phyloP scores from a whole-genome alignment of 805 yeast genomes.

The Barnettozyma sp. region DNA sequence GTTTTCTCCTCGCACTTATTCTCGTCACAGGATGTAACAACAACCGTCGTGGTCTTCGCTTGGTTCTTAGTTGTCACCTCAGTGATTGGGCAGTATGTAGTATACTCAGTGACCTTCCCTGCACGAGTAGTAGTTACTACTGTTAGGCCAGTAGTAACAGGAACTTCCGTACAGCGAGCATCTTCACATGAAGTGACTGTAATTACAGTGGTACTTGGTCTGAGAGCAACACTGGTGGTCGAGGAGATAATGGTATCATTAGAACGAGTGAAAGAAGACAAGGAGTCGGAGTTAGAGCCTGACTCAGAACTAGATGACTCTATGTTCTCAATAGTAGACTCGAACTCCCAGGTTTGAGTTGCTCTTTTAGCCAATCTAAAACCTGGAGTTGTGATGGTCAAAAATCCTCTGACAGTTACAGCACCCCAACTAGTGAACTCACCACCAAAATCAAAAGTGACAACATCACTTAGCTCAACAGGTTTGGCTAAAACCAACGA shows the following conservation, averaged over 20 bases:
- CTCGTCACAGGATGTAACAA: slow-evolving; percentile 2
- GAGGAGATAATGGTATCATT: not conserved
- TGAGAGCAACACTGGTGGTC: too few species aligned
- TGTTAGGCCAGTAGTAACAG: slow-evolving; percentile 24
- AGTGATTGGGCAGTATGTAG: slow-evolving; percentile 16
- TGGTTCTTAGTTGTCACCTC: not conserved
- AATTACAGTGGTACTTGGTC: slow-evolving; percentile 6
- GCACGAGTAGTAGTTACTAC: slow-evolving; percentile 26
- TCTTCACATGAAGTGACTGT: slow-evolving; percentile 26
- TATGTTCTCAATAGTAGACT: not conserved
- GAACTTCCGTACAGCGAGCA: slow-evolving; percentile 24
- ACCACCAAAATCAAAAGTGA: not conserved
- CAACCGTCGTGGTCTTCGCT: not conserved
- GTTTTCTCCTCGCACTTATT: not conserved
- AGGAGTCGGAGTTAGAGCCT: not conserved
- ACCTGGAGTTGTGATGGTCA: not conserved
- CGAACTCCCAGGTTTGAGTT: not conserved
- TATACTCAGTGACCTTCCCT: slow-evolving; percentile 27
- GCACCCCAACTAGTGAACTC: not conserved
- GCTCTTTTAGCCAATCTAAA: not conserved
- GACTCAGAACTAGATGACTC: not conserved
- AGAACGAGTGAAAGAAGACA: not conserved
- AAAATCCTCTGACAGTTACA: not conserved
- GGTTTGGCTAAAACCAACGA: not conserved
- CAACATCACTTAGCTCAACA: not conserved